Evolutionary conservation across 495 filamentous ascomycete genomes (phyloP), one percentile per base, ranked within the genome.

Genomic region (Aspergillus cavernicola): DNA sequence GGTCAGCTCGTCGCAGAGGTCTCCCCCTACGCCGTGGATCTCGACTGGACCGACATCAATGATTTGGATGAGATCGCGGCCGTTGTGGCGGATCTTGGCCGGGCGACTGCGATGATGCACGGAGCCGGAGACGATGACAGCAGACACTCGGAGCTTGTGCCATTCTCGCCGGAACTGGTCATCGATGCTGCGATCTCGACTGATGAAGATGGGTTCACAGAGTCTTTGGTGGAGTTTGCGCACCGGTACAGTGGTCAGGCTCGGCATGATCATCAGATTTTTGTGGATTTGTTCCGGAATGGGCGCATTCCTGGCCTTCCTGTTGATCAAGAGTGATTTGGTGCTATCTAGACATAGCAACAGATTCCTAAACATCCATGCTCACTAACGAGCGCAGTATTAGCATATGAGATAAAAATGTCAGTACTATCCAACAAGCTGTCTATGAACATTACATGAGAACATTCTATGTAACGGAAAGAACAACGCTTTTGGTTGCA

Each of bases 1-100:
- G 56, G 56, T 8, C 56, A 53, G 50, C 56, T 58, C 6, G 56
- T 58, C 10, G 56, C 56, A 1, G 56, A 58, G 44, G 56, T 58
- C 6, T 53, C 50, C 1, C 56, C 56, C 1, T 58, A 58, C 26
- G 50, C 56, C 1, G 56, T 54, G 4, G 56, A 58, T 38, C 44
- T 58, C 1, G 56, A 58, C 37, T 58, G 56, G 56, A 50, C 56
- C 0, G 56, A 58, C 10, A 58, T 58, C 37, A 58, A 58, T 23
- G 50, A 58, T 3, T 7, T 45, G 10, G 37, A 36, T 8, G 50
- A 58, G 44, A 54, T 54, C 50, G 50, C 36, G 0, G 28, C 44
- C 4, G 56, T 58, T 3, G 50, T 47, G 22, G 56, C 43, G 7
- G 56, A 58, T 20, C 44, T 58, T 0, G 56, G 56, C 6, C 35